These are phyloP conservation scores for Aspergillus cejpii DNA, from an alignment of 2,329 filamentous ascomycete genomes.

Conservation along the genomic window DNA sequence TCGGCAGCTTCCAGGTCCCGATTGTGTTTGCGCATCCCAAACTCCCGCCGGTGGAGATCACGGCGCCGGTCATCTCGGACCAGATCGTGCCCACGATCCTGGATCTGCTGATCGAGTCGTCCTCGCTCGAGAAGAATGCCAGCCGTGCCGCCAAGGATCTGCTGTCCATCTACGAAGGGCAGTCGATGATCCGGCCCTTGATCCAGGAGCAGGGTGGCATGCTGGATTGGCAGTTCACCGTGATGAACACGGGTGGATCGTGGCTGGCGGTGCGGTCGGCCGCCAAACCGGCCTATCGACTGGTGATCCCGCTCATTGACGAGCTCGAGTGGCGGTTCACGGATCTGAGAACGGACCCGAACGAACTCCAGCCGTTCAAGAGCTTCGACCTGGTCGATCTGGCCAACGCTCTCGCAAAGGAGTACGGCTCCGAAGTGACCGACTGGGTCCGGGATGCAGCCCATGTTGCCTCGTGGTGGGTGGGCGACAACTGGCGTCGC, in stretches of 20 bases:
- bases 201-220: constrained; percentile 16
- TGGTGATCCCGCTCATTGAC: constrained; percentile 28
- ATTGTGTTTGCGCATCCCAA: constrained; percentile 30
- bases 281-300: constrained; percentile 21
- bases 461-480: constrained; percentile 28
- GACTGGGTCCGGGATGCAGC: constrained; percentile 24
- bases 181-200: constrained; percentile 28
- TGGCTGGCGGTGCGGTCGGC: constrained; percentile 30
- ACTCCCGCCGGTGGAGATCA: constrained; percentile 26
- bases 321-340: constrained; percentile 32
- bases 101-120: constrained; percentile 28
- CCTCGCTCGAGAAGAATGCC: constrained; percentile 22
- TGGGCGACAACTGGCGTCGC: constrained; percentile 26
- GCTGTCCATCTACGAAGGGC: constrained; percentile 28
- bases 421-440: constrained; percentile 18
- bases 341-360: constrained; percentile 22
- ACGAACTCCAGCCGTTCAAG: constrained; percentile 19
- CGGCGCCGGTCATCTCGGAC: constrained; percentile 23
- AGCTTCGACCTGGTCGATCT: constrained; percentile 22
- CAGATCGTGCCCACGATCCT: constrained; percentile 31
- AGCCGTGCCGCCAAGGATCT: constrained; percentile 21
- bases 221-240: constrained; percentile 31
- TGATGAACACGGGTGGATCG: constrained; percentile 32
- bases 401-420: constrained; percentile 12
- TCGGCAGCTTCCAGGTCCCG: constrained; percentile 31